Evolutionary conservation across 2,329 filamentous ascomycete species (phyloP).

Genomic region (Endothia cerciana): DNA sequence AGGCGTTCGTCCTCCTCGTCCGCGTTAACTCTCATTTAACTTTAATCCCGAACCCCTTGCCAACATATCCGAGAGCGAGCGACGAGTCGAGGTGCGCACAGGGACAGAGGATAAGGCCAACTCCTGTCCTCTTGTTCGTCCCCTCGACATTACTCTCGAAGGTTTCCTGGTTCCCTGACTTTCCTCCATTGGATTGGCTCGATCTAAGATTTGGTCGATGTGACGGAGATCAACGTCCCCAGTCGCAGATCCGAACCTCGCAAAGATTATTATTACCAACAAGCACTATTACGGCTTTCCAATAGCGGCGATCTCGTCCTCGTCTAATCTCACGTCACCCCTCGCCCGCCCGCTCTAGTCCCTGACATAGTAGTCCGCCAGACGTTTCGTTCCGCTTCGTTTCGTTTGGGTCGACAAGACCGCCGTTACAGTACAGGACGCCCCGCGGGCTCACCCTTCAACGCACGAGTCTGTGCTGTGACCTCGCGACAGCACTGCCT

Average conservation of each 20-base stretch:
- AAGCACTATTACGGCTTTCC: constrained; percentile 7
- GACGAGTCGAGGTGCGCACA: not conserved
- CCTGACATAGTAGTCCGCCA: not conserved
- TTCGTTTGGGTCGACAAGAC: not conserved
- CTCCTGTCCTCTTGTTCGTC: constrained; percentile 8
- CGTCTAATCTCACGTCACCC: constrained; percentile 13
- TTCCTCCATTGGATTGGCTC: not conserved
- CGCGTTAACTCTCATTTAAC: constrained; percentile 1
- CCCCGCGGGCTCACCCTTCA: not conserved
- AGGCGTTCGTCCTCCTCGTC: not conserved
- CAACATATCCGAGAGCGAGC: not conserved
- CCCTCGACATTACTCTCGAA: not conserved
- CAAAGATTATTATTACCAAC: not conserved
- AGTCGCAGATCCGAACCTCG: constrained; percentile 9
- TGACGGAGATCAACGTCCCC: not conserved
- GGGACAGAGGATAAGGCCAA: constrained; percentile 1
- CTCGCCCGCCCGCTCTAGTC: not conserved
- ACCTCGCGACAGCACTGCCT: not conserved
- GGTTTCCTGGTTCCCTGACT: too few relatives aligned
- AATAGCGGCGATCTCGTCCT: not conserved
- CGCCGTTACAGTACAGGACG: not conserved
- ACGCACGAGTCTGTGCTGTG: not conserved
- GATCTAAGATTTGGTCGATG: not conserved
- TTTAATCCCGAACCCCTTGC: constrained; percentile 5
- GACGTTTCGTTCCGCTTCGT: constrained; percentile 12